Conservation (phyloP, 2,329 filamentous ascomycete species). For the Fusarium pseudoanthophilum region DNA sequence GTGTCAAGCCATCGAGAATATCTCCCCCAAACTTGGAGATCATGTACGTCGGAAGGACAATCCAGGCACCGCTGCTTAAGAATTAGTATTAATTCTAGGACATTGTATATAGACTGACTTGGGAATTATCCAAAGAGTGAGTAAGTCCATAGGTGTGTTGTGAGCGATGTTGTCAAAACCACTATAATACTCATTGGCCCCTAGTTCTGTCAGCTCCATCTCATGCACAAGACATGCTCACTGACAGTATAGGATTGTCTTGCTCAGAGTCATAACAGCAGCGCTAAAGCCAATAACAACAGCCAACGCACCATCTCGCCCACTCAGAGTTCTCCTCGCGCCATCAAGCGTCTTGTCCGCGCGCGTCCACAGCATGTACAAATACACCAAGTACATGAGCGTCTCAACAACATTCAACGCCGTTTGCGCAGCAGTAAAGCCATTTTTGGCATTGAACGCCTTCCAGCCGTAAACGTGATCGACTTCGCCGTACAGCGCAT, state of each 20-base stretch:
- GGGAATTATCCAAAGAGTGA: conserved; percentile 67
- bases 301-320: conserved; percentile 57
- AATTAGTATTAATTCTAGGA: neutral
- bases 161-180: conserved; percentile 68
- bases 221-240: conserved; percentile 1
- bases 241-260: conserved; percentile 70
- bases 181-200: conserved; percentile 67
- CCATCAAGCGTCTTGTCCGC: conserved; percentile 21
- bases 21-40: conserved; percentile 60
- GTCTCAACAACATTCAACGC: conserved; percentile 76
- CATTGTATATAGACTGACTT: conserved; percentile 56
- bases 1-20: conserved; percentile 58
- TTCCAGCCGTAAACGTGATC: conserved; percentile 86
- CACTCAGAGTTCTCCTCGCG: conserved; percentile 51
- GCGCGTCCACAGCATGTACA: conserved; percentile 50
- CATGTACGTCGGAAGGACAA: conserved; percentile 64
- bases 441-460: conserved; percentile 72
- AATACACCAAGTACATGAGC: conserved; percentile 69
- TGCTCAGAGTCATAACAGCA: conserved; percentile 69
- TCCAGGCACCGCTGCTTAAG: conserved; percentile 62
- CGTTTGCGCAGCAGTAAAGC: conserved; percentile 82
- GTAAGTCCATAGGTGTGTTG: conserved; percentile 57
- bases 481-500: conserved; percentile 81
- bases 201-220: conserved; percentile 45
- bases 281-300: conserved; percentile 63